A percentile compares a stretch with the other conserved stretches of the same genome.
Evolutionary conservation across 164 flowering plant genomes (phyloP).

Genomic region (Brasenia schreberi): DNA sequence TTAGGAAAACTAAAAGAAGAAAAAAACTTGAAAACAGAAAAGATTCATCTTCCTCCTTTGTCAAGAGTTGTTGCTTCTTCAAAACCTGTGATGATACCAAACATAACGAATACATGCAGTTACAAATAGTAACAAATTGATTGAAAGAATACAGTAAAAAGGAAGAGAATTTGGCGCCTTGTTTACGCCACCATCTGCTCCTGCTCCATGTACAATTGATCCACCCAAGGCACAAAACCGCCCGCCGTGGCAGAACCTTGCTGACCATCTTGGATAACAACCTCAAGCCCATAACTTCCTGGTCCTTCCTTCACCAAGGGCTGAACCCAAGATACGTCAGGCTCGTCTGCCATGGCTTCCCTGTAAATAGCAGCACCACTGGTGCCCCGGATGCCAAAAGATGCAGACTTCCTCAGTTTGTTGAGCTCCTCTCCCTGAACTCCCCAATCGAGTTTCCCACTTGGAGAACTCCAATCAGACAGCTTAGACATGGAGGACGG

Average conservation of each 20-base stretch:
- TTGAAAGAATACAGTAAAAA: no score
- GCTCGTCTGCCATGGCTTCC: slow-evolving; percentile 24
- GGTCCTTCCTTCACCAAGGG: slow-evolving; percentile 71
- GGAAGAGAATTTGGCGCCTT: background rate
- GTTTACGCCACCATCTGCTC: slow-evolving; percentile 82
- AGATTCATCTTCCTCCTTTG: no score
- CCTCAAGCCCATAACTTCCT: slow-evolving; percentile 11
- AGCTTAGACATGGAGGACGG: slow-evolving; percentile 15
- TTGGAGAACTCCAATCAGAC: slow-evolving; percentile 75
- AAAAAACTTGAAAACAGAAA: no score
- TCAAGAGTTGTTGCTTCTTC: no score
- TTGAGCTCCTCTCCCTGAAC: slow-evolving; percentile 62
- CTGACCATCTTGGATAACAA: slow-evolving; percentile 3
- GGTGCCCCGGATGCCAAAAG: slow-evolving; percentile 51
- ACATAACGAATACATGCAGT: no score
- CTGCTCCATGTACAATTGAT: slow-evolving; percentile 83
- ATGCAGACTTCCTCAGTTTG: slow-evolving; percentile 73
- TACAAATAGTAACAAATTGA: no score
- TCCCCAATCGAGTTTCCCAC: slow-evolving; percentile 86
- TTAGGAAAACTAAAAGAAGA: no score
- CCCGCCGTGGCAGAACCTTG: slow-evolving; percentile 11
- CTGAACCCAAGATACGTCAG: slow-evolving; percentile 88
- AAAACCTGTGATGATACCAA: background rate
- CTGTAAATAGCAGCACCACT: slow-evolving; percentile 3
- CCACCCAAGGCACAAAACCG: slow-evolving; percentile 46